phyloP scores from a whole-genome alignment of 2,329 filamentous ascomycete genomes.

The Fusarium nisikadoi region DNA sequence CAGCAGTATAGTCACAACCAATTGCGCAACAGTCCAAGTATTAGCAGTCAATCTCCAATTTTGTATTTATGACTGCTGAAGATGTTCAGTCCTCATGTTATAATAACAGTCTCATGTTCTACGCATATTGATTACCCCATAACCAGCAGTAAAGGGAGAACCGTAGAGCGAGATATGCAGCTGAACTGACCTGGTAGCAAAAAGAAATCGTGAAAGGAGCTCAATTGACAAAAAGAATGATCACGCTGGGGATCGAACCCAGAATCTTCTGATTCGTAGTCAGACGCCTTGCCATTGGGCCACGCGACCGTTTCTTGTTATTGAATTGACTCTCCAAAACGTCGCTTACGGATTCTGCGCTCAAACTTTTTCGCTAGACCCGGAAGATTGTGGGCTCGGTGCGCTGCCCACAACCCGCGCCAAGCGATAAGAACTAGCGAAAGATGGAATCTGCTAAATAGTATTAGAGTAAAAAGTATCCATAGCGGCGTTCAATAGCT shows the following conservation, averaged over 20 bases:
- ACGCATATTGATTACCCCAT: background rate
- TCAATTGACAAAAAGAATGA: conserved; percentile 8
- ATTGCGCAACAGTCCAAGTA: background rate
- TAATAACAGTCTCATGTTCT: background rate
- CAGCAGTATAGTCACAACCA: background rate
- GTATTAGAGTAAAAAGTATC: background rate
- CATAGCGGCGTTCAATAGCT: background rate
- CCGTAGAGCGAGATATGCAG: rapidly evolving
- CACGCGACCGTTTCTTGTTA: conserved; percentile 25
- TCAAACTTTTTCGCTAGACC: background rate
- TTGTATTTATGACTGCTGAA: background rate
- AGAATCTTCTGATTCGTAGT: conserved; percentile 47
- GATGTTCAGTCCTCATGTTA: background rate
- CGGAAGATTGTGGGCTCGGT: background rate
- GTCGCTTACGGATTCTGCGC: background rate
- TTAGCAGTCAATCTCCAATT: background rate
- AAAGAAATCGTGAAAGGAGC: background rate
- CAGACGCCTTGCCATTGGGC: conserved; percentile 44
- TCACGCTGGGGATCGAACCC: conserved; percentile 45
- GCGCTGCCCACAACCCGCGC: background rate
- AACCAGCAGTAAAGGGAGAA: background rate
- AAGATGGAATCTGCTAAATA: background rate
- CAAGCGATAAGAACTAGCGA: background rate
- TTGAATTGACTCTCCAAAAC: rapidly evolving
- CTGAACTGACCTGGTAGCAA: background rate